phyloP scores from a whole-genome alignment of 2,329 filamentous ascomycete species.

The Colletotrichum lini region DNA sequence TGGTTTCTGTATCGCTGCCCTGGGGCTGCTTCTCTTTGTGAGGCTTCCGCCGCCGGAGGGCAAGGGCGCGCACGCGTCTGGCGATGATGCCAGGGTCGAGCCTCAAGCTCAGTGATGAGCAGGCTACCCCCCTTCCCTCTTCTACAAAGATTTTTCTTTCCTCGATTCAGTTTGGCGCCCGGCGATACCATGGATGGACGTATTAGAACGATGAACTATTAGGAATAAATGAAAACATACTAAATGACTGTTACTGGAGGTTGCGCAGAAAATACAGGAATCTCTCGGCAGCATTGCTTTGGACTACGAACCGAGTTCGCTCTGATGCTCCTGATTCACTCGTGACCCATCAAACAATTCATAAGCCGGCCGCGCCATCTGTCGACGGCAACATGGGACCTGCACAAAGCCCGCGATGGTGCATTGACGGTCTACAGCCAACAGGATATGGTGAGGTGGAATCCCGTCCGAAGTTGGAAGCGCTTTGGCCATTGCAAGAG shows the following conservation, averaged over 20 bases:
- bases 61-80: conserved; percentile 6
- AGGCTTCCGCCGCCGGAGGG: conserved; percentile 27
- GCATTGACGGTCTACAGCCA: too few species aligned
- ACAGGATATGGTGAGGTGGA: background rate
- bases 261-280: background rate
- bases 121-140: too few species aligned
- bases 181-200: background rate
- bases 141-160: background rate
- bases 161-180: background rate
- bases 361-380: background rate
- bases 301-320: too few species aligned
- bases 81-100: conserved; percentile 2
- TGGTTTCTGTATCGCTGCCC: conserved; percentile 13
- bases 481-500: conserved; percentile 3
- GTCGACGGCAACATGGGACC: background rate
- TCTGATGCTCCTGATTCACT: too few species aligned
- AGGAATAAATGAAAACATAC: background rate
- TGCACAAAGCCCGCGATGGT: background rate
- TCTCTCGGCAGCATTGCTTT: too few species aligned
- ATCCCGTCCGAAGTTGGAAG: background rate
- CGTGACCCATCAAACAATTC: background rate
- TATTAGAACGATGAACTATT: background rate
- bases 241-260: background rate
- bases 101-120: background rate
- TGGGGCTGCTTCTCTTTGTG: conserved; percentile 29